phyloP scores from a whole-genome alignment of 208 protist genomes.

The Leptomonas pyrrhocoris region DNA sequence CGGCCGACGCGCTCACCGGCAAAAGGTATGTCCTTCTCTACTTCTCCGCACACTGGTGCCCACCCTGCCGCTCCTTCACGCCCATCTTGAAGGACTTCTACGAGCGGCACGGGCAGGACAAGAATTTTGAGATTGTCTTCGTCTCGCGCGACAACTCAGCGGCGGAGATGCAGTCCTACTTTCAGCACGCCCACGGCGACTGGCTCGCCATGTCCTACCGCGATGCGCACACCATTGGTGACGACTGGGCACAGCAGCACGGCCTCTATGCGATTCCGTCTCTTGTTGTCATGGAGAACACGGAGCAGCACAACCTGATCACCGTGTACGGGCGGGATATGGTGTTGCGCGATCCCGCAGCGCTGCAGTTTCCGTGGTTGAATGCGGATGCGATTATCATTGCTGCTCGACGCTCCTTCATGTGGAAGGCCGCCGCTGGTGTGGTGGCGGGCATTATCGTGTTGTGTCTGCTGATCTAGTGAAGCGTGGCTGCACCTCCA shows the following conservation, averaged over 20 bases:
- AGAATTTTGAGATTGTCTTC: constrained; percentile 71
- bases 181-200: constrained; percentile 29
- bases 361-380: constrained; percentile 49
- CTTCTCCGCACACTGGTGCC: constrained; percentile 90
- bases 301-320: constrained; percentile 18
- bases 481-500: background rate
- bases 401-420: constrained; percentile 8
- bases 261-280: constrained; percentile 45
- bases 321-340: constrained; percentile 33
- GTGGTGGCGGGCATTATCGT: background rate
- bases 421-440: constrained; percentile 10
- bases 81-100: constrained; percentile 76
- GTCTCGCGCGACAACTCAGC: constrained; percentile 49
- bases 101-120: constrained; percentile 33
- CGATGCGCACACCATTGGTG: constrained; percentile 13
- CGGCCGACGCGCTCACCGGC: constrained; percentile 11
- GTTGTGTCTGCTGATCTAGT: constrained; percentile 1
- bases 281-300: constrained; percentile 50
- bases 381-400: constrained; percentile 15
- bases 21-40: constrained; percentile 65
- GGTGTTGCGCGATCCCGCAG: constrained; percentile 43
- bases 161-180: constrained; percentile 47
- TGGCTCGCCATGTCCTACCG: constrained; percentile 52
- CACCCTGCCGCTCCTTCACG: constrained; percentile 86
- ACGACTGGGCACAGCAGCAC: constrained; percentile 31